Evolutionary conservation across 495 filamentous ascomycete genomes (phyloP), one percentile per base, ranked within the genome.

Genomic region (Pseudomonodictys pantanalensis): DNA sequence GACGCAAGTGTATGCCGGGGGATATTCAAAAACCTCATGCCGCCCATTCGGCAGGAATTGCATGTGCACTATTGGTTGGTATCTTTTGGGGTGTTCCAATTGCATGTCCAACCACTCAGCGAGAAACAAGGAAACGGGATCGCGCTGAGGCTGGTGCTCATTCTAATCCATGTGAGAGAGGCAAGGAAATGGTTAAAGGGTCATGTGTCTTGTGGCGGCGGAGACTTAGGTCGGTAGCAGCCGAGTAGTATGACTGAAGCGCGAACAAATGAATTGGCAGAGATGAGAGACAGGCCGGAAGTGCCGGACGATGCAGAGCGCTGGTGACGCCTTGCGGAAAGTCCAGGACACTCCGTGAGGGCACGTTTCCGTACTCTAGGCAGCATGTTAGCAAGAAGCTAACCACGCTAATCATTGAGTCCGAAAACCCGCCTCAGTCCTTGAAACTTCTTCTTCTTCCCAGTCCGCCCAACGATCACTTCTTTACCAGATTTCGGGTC

Each of bases 401-500:
- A 41, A 20, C 49, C 29, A 28, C 17, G 18, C 67, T 71, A 84
- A 55, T 80, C 76, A 65, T 79, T 68, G 45, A 84, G 66, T 33
- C 79, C 72, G 72, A 85, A 84, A 65, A 79, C 80, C 59, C 75
- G 75, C 67, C 82, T 78, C 67, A 85, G 60, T 35, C 70, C 63
- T 39, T 73, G 74, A 65, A 85, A 85, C 69, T 78, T 82, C 77
- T 84, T 85, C 75, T 82, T 83, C 75, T 80, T 83, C 58, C 71
- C 69, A 33, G 64, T 66, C 52, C 68, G 25, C 41, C 62, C 46
- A 51, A 68, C 32, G 54, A 70, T 62, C 22, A 69, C 55, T 42
- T 53, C 60, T 30, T 56, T 56, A 17, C 51, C 62, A 10, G 46
- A 45, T 33, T 62, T 66, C 29, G 44, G 47, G 24, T 66, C 64